These are phyloP conservation scores for Cutaneotrichosporon spelunceum DNA, from an alignment of 1,284 basidiomycete species.

Conservation along the genomic window DNA sequence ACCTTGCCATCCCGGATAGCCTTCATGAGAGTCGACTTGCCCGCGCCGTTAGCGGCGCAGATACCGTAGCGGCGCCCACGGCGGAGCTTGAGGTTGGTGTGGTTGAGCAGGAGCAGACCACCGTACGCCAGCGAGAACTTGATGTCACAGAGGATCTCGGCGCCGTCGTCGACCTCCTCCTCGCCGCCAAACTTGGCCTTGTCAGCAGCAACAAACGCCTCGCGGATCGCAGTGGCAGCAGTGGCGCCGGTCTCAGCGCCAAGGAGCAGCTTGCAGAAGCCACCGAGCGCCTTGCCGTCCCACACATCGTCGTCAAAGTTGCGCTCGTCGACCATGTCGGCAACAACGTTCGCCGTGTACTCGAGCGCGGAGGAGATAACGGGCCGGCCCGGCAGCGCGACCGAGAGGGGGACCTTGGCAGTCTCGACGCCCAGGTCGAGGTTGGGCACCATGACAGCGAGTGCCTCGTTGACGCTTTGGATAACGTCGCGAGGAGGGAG, in stretches of 20 bases:
- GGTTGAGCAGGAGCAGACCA: slow-evolving; percentile 89
- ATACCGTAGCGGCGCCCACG: slow-evolving; percentile 93
- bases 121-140: slow-evolving; percentile 97
- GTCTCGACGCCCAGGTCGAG: slow-evolving; percentile 58
- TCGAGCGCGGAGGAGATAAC: slow-evolving; percentile 56
- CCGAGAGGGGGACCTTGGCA: slow-evolving; percentile 51
- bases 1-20: slow-evolving; percentile 93
- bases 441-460: slow-evolving; percentile 60
- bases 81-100: slow-evolving; percentile 85
- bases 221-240: slow-evolving; percentile 65
- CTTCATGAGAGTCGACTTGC: slow-evolving; percentile 95
- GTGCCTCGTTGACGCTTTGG: slow-evolving; percentile 60
- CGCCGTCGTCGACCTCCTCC: slow-evolving; percentile 92
- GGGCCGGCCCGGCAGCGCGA: slow-evolving; percentile 45
- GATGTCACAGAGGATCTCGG: slow-evolving; percentile 76
- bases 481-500: slow-evolving; percentile 65
- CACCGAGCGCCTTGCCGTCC: slow-evolving; percentile 65
- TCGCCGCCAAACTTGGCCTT: slow-evolving; percentile 61
- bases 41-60: slow-evolving; percentile 90
- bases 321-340: slow-evolving; percentile 69
- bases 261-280: slow-evolving; percentile 60
- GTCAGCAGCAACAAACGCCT: slow-evolving; percentile 74
- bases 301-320: slow-evolving; percentile 67
- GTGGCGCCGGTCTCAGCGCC: slow-evolving; percentile 47
- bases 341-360: slow-evolving; percentile 70